phyloP scores from a whole-genome alignment of 2,329 filamentous ascomycete genomes.

The Trichoderma pleuroti region DNA sequence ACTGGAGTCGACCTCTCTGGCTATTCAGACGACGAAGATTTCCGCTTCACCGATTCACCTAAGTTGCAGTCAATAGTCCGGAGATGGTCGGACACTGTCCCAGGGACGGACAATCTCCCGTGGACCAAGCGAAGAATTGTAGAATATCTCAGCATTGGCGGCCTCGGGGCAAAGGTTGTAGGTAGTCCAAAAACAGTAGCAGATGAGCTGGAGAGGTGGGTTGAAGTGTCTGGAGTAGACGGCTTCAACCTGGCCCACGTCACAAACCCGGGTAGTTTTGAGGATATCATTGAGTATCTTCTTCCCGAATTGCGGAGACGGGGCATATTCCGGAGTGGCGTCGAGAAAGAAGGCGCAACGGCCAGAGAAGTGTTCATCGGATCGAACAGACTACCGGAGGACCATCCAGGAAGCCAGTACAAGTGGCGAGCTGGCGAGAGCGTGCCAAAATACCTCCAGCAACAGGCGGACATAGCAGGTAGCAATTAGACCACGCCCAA shows the following conservation, averaged over 20 bases:
- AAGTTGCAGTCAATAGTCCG: slow-evolving; percentile 19
- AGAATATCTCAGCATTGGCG: slow-evolving; percentile 51
- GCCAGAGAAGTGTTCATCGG: slow-evolving; percentile 22
- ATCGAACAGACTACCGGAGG: slow-evolving; percentile 19
- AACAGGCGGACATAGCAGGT: neutral
- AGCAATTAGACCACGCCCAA: neutral
- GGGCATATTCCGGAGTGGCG: slow-evolving; percentile 16
- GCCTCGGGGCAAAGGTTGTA: slow-evolving; percentile 45
- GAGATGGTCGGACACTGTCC: slow-evolving; percentile 21
- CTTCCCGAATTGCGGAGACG: slow-evolving; percentile 55
- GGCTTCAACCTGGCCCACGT: slow-evolving; percentile 43
- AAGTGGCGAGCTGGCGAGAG: slow-evolving; percentile 20
- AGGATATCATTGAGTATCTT: slow-evolving; percentile 59
- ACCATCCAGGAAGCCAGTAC: slow-evolving; percentile 20
- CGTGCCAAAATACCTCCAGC: neutral
- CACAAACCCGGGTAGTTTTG: slow-evolving; percentile 52
- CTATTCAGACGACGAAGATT: slow-evolving; percentile 16
- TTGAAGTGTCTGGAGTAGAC: slow-evolving; percentile 32
- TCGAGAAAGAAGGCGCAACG: slow-evolving; percentile 20
- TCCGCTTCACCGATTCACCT: slow-evolving; percentile 6
- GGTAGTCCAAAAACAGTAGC: slow-evolving; percentile 44
- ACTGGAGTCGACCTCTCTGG: slow-evolving; percentile 12
- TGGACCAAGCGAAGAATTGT: slow-evolving; percentile 57
- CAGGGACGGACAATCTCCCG: slow-evolving; percentile 27
- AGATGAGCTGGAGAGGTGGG: slow-evolving; percentile 46